These are phyloP conservation scores for Pseudopithomyces chartarum DNA, from an alignment of 2,329 filamentous ascomycete genomes.

Conservation along the genomic window DNA sequence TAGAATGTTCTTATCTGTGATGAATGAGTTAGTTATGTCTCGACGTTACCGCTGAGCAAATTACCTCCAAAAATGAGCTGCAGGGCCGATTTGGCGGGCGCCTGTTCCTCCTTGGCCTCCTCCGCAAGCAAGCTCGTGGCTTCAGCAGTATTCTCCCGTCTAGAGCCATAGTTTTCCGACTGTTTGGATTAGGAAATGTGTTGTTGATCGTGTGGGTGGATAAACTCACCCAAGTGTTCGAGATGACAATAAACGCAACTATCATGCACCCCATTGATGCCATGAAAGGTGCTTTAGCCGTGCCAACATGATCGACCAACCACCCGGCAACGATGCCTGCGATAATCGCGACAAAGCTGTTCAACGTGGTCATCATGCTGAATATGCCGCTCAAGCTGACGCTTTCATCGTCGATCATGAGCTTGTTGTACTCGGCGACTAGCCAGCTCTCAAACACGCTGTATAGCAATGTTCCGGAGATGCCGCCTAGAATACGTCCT, in stretches of 20 bases:
- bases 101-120: constrained; percentile 28
- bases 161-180: constrained; percentile 58
- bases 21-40: constrained; percentile 10
- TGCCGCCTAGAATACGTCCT: constrained; percentile 60
- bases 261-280: constrained; percentile 52
- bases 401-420: constrained; percentile 50
- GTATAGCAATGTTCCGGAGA: constrained; percentile 63
- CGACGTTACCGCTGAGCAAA: not conserved
- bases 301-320: constrained; percentile 55
- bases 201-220: not conserved
- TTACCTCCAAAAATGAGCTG: constrained; percentile 30
- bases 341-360: constrained; percentile 55
- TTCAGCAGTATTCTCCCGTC: constrained; percentile 22
- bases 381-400: constrained; percentile 58
- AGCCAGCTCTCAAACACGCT: constrained; percentile 67
- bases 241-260: constrained; percentile 54
- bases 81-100: constrained; percentile 26
- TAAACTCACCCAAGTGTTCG: constrained; percentile 54
- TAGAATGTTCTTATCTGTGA: constrained; percentile 54
- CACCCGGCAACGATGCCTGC: constrained; percentile 59
- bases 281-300: constrained; percentile 59
- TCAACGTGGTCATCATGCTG: constrained; percentile 58
- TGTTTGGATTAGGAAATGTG: constrained; percentile 23
- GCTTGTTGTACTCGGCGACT: constrained; percentile 60
- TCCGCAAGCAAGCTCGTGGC: constrained; percentile 30